Conservation (phyloP, 2,329 filamentous ascomycete species). For the Daldinia sp. region DNA sequence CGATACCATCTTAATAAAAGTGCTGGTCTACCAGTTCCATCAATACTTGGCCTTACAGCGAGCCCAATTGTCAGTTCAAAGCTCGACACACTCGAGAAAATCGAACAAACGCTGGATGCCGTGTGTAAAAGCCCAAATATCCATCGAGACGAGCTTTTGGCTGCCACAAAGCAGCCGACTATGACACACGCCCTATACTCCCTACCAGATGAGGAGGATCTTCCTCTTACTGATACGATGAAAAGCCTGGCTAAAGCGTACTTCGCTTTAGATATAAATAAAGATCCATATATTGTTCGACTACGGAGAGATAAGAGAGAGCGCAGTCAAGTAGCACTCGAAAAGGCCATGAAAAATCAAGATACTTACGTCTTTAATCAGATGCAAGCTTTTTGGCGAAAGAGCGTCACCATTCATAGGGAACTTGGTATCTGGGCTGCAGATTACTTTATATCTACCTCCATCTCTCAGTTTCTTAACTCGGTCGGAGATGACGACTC, state of each 20-base stretch:
- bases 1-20: constrained; percentile 68
- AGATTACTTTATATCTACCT: constrained; percentile 68
- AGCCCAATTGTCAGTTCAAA: constrained; percentile 75
- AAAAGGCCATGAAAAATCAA: constrained; percentile 50
- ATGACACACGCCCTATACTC: constrained; percentile 53
- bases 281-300: constrained; percentile 67
- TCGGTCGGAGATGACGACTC: constrained; percentile 39
- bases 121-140: constrained; percentile 72
- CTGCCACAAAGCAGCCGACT: constrained; percentile 71
- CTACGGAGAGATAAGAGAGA: constrained; percentile 55
- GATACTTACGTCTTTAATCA: constrained; percentile 64
- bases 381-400: constrained; percentile 62
- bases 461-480: constrained; percentile 50
- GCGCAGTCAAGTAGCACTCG: constrained; percentile 51
- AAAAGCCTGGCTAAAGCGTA: constrained; percentile 53
- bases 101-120: constrained; percentile 77
- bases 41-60: constrained; percentile 81
- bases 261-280: constrained; percentile 58
- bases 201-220: constrained; percentile 1
- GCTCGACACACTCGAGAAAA: constrained; percentile 60
- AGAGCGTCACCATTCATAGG: constrained; percentile 57
- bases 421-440: constrained; percentile 75
- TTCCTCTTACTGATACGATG: constrained; percentile 50
- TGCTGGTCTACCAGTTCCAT: constrained; percentile 58
- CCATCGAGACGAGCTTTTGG: constrained; percentile 74